Evolutionary conservation across 2,329 filamentous ascomycete species (phyloP).

Genomic region (Pleomassaria siparia): DNA sequence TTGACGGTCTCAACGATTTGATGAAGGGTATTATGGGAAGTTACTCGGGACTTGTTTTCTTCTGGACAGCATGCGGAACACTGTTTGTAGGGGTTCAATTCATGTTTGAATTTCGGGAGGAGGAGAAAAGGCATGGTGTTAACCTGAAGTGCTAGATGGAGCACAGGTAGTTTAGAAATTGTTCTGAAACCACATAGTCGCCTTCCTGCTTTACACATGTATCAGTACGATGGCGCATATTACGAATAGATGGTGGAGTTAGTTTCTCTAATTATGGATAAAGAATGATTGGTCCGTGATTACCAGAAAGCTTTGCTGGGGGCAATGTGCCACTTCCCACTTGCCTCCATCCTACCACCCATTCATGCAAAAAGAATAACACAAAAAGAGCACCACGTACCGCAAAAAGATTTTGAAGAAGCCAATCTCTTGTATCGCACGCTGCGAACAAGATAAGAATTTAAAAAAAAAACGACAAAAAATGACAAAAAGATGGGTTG

Average conservation of each 20-base stretch:
- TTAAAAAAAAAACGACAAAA: conserved; percentile 11
- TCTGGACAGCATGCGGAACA: conserved; percentile 68
- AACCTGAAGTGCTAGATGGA: conserved; percentile 71
- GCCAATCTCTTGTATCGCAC: no score
- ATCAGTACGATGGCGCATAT: no score
- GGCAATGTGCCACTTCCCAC: no score
- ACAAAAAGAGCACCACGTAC: neutral
- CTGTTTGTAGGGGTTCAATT: conserved; percentile 86
- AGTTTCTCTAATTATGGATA: no score
- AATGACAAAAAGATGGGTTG: conserved; percentile 44
- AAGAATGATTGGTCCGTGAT: no score
- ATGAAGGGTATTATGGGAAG: conserved; percentile 74
- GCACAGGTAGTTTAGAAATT: neutral
- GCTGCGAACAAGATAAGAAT: no score
- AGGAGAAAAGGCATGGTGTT: conserved; percentile 79
- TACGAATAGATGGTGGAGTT: no score
- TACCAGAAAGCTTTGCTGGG: no score
- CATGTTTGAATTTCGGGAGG: conserved; percentile 94
- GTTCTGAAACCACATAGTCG: no score
- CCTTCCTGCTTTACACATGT: neutral
- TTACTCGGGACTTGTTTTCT: conserved; percentile 73
- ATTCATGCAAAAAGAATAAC: neutral
- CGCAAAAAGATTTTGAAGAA: conserved; percentile 1
- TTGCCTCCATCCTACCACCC: no score
- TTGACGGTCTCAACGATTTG: conserved; percentile 82